Conservation (phyloP, 768 basidiomycete species). For the Agrocybe chaxingu region DNA sequence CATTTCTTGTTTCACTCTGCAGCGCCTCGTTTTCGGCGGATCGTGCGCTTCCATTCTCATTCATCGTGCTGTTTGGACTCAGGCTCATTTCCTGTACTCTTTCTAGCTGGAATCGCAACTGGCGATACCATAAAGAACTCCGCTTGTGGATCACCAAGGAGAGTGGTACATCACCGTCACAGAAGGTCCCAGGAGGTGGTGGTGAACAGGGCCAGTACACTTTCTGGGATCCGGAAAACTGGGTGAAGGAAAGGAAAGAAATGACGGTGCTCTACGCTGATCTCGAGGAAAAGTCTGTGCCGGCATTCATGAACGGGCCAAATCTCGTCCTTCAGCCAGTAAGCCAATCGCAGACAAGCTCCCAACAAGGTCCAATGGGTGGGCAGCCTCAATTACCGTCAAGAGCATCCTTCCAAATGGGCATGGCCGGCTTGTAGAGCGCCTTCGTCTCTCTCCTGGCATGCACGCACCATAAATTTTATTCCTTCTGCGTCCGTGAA, state of each 20-base stretch:
- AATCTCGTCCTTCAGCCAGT: slow-evolving; percentile 19
- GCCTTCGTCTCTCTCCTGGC: slow-evolving; percentile 12
- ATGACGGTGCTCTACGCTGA: slow-evolving; percentile 74
- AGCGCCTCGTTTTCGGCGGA: background rate
- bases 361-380: slow-evolving; percentile 35
- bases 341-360: slow-evolving; percentile 20
- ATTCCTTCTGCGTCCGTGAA: slow-evolving; percentile 17
- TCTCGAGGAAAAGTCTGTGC: slow-evolving; percentile 68
- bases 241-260: slow-evolving; percentile 75
- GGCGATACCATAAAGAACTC: slow-evolving; percentile 94
- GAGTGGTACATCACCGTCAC: slow-evolving; percentile 69
- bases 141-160: slow-evolving; percentile 87
- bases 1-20: slow-evolving; percentile 4
- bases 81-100: slow-evolving; percentile 7
- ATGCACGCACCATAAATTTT: slow-evolving; percentile 10
- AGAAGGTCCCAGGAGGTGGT: slow-evolving; percentile 77
- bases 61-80: background rate
- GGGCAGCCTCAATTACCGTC: slow-evolving; percentile 35
- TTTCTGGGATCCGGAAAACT: slow-evolving; percentile 83
- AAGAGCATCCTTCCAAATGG: slow-evolving; percentile 49
- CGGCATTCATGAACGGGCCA: slow-evolving; percentile 55
- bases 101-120: slow-evolving; percentile 85
- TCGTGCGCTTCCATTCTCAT: slow-evolving; percentile 5
- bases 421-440: slow-evolving; percentile 46
- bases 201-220: slow-evolving; percentile 89